Base-by-base conservation (phyloP, 306 rosid species). In the Parietaria judaica region DNA sequence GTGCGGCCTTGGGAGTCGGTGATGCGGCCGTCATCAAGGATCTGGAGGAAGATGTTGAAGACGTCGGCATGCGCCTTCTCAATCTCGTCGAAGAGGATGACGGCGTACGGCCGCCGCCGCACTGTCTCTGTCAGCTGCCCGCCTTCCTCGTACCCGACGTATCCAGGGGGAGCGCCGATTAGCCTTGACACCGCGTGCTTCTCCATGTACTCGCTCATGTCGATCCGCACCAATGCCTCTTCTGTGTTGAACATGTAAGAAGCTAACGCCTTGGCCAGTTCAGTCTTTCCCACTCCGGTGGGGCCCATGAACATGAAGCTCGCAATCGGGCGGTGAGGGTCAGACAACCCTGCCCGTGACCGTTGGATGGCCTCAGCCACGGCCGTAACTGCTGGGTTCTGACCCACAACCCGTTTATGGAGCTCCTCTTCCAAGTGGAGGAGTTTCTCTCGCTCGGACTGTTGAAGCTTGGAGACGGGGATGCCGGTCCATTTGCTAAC, bases 251-350 rank as follows among this genome's bases (percentile, higher is more conserved):
- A 92, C 78, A 92, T 17, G 74, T 82, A 92, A 31, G 96, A 82
- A 63, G 99, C 99, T 17, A 92, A 96, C 57, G 96, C 86, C 81
- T 92, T 92, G 43, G 99, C 99, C 15, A 92, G 83, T 73, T 92
- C 99, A 1, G 99, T 92, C 82, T 92, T 92, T 41, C 99, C 96
- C 8, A 92, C 99, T 64, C 96, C 99, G 2, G 96, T 92, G 16
- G 99, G 99, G 52, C 99, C 99, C 99, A 88, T 92, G 70, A 92
- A 92, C 99, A 92, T 92, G 84, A 92, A 92, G 79, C 99, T 92
- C 11, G 99, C 95, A 37, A 92, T 92, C 0, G 99, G 99, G 4
- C 96, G 92, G 62, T 86, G 92, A 45, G 99, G 96, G 75, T 92
- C 96, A 10, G 96, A 86, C 61, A 92, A 96, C 63, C 99, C 99